Evolutionary conservation across 768 basidiomycete species (phyloP).

Genomic region (Imleria badia): DNA sequence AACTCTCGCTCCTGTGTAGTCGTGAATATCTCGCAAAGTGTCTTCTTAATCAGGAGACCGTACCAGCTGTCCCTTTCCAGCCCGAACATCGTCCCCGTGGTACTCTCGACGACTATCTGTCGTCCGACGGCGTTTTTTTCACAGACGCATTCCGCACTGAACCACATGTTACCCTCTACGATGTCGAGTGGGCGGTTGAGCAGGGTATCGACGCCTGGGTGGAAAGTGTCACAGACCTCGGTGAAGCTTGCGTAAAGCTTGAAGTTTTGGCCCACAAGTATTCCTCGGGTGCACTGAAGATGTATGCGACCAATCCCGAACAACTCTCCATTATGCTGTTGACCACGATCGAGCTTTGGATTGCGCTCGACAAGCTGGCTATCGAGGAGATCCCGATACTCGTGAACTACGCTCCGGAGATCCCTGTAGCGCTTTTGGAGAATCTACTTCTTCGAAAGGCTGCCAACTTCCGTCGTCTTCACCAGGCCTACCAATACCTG

Average conservation of each 20-base stretch:
- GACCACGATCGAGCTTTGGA: slow-evolving; percentile 47
- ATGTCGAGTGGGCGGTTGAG: slow-evolving; percentile 38
- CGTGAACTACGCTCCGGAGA: slow-evolving; percentile 43
- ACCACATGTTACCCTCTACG: slow-evolving; percentile 28
- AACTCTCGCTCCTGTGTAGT: slow-evolving; percentile 34
- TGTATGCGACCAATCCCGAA: slow-evolving; percentile 38
- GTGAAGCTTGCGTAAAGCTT: slow-evolving; percentile 25
- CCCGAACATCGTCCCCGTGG: slow-evolving; percentile 12
- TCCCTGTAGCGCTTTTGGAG: slow-evolving; percentile 38
- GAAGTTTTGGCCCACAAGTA: slow-evolving; percentile 27
- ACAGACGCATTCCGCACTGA: neutral
- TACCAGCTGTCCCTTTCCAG: slow-evolving; percentile 2
- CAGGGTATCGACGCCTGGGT: slow-evolving; percentile 35
- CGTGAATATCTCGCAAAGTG: slow-evolving; percentile 27
- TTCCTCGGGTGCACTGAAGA: slow-evolving; percentile 17
- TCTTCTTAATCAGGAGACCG: neutral
- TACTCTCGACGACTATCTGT: slow-evolving; percentile 11
- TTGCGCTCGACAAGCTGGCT: slow-evolving; percentile 41
- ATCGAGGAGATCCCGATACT: slow-evolving; percentile 38
- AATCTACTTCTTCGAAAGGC: slow-evolving; percentile 40
- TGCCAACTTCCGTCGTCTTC: slow-evolving; percentile 27
- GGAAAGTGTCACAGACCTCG: slow-evolving; percentile 11
- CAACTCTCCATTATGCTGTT: slow-evolving; percentile 39
- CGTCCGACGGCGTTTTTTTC: slow-evolving; percentile 9
- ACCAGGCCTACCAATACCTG: slow-evolving; percentile 31